A percentile compares a stretch with the other conserved stretches of the same genome.
phyloP scores from a whole-genome alignment of 2,329 filamentous ascomycete species.

The Setomelanomma holmii region DNA sequence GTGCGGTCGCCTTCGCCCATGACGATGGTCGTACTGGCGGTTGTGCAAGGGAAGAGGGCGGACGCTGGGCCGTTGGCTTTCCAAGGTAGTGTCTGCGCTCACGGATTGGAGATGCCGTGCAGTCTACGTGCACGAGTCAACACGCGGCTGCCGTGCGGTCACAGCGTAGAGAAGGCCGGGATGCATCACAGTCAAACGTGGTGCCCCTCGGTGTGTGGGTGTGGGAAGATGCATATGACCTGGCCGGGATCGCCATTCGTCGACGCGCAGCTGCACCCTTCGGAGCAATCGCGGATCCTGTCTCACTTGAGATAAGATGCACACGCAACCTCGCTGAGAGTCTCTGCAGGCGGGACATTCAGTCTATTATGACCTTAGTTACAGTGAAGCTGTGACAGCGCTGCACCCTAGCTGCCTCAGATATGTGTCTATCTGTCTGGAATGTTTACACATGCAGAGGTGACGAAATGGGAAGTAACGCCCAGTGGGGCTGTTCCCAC shows the following conservation, averaged over 20 bases:
- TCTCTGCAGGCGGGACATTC: background rate
- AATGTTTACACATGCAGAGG: slow-evolving; percentile 1
- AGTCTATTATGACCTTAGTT: too few species aligned
- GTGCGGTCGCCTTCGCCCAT: slow-evolving; percentile 43
- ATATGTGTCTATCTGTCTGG: too few species aligned
- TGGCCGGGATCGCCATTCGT: slow-evolving; percentile 17
- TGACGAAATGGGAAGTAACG: slow-evolving; percentile 3
- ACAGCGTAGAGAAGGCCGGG: slow-evolving; percentile 7
- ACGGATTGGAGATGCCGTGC: slow-evolving; percentile 2
- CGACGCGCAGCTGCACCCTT: slow-evolving; percentile 10
- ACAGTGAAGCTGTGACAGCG: too few species aligned
- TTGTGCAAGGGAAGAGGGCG: background rate
- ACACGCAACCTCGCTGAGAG: background rate
- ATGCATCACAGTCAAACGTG: slow-evolving; percentile 12
- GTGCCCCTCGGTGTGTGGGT: slow-evolving; percentile 21
- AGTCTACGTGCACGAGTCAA: slow-evolving; percentile 23
- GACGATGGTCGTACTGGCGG: slow-evolving; percentile 9
- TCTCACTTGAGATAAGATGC: slow-evolving; percentile 14
- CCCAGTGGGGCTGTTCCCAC: slow-evolving; percentile 2
- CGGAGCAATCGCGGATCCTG: slow-evolving; percentile 13
- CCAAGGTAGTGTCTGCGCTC: background rate
- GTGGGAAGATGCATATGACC: slow-evolving; percentile 34
- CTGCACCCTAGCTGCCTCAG: too few species aligned
- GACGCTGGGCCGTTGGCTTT: slow-evolving; percentile 1
- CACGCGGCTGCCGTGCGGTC: slow-evolving; percentile 17